Percentiles rank a stretch among this genome's conserved stretches.
These are phyloP conservation scores for Aquilaria sinensis DNA, from an alignment of 345 rosid species.

Conservation along the genomic window DNA sequence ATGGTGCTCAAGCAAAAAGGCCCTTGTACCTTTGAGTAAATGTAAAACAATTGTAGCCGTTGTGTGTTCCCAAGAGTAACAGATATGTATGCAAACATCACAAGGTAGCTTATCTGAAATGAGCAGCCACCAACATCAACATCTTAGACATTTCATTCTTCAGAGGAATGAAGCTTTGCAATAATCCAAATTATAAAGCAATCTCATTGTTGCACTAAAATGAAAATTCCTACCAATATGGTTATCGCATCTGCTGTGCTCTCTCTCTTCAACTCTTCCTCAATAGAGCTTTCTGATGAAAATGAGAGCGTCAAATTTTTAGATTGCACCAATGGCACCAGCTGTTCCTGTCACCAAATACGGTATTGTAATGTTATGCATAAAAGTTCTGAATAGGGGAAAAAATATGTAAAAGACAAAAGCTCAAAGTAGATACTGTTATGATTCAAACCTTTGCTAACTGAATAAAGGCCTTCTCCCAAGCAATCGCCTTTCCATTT, in stretches of 20 bases:
- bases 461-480: constrained; percentile 96
- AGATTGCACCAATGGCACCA: constrained; percentile 70
- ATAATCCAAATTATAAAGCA: constrained; percentile 1
- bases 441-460: constrained; percentile 63
- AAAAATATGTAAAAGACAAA: constrained; percentile 6
- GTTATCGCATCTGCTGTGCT: constrained; percentile 95
- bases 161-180: neutral
- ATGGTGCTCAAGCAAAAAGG: too few relatives aligned
- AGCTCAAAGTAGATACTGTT: neutral
- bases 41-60: constrained; percentile 57
- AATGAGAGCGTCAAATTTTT: constrained; percentile 76
- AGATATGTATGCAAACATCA: constrained; percentile 97
- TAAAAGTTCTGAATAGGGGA: constrained; percentile 4
- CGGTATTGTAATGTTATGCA: constrained; percentile 6
- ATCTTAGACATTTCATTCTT: neutral
- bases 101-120: constrained; percentile 94
- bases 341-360: constrained; percentile 54
- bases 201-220: neutral
- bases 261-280: constrained; percentile 94
- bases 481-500: constrained; percentile 69
- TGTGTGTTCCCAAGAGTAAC: constrained; percentile 83
- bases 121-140: neutral
- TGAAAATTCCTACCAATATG: constrained; percentile 47
- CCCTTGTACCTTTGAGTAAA: constrained; percentile 70
- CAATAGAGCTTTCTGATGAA: constrained; percentile 95